Evolutionary conservation across 2,329 filamentous ascomycete species (phyloP).

Genomic region (Colletotrichum lupini): DNA sequence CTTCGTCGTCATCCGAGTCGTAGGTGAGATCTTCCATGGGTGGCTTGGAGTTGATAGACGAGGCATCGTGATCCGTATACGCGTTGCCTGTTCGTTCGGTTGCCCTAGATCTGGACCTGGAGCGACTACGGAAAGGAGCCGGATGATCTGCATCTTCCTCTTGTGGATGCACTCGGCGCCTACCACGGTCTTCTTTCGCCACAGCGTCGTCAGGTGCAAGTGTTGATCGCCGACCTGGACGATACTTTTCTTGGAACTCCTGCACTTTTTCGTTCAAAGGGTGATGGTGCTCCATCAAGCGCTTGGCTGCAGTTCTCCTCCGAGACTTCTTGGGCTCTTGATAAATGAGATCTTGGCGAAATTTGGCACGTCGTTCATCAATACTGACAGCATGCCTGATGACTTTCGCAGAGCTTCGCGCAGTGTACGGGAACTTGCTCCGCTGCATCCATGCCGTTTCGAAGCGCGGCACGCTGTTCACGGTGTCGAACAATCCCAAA

Average conservation of each 20-base stretch:
- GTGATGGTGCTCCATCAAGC: slow-evolving; percentile 34
- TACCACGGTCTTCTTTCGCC: slow-evolving; percentile 22
- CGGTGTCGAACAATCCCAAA: slow-evolving; percentile 83
- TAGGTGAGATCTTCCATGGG: slow-evolving; percentile 47
- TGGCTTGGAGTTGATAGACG: slow-evolving; percentile 25
- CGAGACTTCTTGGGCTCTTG: slow-evolving; percentile 49
- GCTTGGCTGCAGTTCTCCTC: slow-evolving; percentile 37
- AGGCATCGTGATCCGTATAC: slow-evolving; percentile 19
- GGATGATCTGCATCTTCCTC: slow-evolving; percentile 45
- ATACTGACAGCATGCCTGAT: slow-evolving; percentile 78
- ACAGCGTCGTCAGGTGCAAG: slow-evolving; percentile 32
- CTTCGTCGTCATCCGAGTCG: slow-evolving; percentile 56
- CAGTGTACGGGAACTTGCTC: slow-evolving; percentile 79
- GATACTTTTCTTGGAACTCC: slow-evolving; percentile 50
- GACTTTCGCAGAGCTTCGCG: slow-evolving; percentile 66
- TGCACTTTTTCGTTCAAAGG: slow-evolving; percentile 40
- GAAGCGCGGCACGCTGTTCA: slow-evolving; percentile 83
- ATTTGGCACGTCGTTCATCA: slow-evolving; percentile 78
- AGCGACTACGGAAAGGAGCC: slow-evolving; percentile 55
- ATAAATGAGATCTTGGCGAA: slow-evolving; percentile 76
- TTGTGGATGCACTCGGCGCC: slow-evolving; percentile 9
- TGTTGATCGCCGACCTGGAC: slow-evolving; percentile 35
- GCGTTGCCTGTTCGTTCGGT: neutral
- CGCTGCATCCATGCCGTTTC: slow-evolving; percentile 83
- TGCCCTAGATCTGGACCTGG: slow-evolving; percentile 40